Base-by-base conservation (phyloP, 768 basidiomycete species). In the Rhodotorula babjevae region DNA sequence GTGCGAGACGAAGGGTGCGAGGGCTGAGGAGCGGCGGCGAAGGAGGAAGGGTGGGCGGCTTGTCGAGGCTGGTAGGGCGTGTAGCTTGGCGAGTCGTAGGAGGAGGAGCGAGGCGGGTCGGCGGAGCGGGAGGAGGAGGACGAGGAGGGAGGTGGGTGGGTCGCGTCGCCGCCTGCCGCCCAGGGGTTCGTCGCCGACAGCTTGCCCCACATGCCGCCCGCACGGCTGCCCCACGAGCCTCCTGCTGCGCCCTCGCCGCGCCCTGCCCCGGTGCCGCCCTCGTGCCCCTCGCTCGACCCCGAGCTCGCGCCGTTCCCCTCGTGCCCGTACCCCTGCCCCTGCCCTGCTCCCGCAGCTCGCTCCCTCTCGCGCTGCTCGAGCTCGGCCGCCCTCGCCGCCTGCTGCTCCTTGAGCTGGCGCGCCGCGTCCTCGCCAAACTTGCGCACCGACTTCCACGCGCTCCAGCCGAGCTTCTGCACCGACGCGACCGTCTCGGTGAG, bases 391-490 rank as follows among this genome's bases (percentile, higher is more conserved):
- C 40, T 25, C 18, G 50, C 47, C 29, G 29, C 47, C 67, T 61
- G 52, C 29, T 63, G 49, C 50, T 72, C 71, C 58, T 65, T 64
- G 53, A 70, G 72, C 56, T 73, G 75, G 27, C 58, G 63, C 31
- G 68, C 71, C 29, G 71, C 75, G 42, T 76, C 75, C 33, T 69
- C 61, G 29, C 68, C 68, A 7, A 67, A 61, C 57, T 71, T 76
- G 29, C 68, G 75, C 6, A 71, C 69, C 27, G 47, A 31, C 55
- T 76, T 76, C 64, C 63, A 76, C 4, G 75, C 75, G 19, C 65
- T 66, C 75, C 75, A 76, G 40, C 75, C 75, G 46, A 73, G 58
- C 36, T 73, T 73, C n/a, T 73, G 75, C 10, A 76, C 75, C 42
- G 74, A 68, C 2, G 74, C 69, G 63, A 69, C 67, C 57, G 71